Evolutionary conservation across 805 yeast species (phyloP), one percentile per base, ranked within the genome.

Genomic region (Cyberlindnera lachancei): DNA sequence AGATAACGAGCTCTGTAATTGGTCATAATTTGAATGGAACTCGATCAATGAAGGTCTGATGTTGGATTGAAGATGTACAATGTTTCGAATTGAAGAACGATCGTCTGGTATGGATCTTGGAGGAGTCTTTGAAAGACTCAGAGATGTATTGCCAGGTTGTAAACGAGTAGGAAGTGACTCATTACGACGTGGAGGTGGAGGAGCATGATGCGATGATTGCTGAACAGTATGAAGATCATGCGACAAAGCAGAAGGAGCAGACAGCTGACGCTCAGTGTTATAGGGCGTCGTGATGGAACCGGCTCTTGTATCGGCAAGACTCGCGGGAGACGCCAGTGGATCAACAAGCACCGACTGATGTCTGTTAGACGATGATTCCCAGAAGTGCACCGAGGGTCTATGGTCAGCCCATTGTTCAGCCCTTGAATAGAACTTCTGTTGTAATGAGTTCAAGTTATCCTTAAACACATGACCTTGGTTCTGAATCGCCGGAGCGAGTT

Each of bases 301-400:
- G 7, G 14, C 24, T 19, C 10, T 7, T 19, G 21, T 19, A 19
- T 24, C 26, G 6, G 10, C 17, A 24, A 17, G 7, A 14, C 14
- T 15, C 17, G 14, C 15, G 17, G 29, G 22, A 6, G 23, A 10
- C 7, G 29, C 33, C 20, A 51, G 28, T 5, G 56, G 56, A 24
- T 51, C 56, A 28, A 51, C 36, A 30, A 49, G 41, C 3, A 45
- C 39, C 3, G 54, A 48, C 1, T 50, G 50, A 18, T 50, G 53
- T 41, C 56, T 42, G 2, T 29, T 24, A 17, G 26, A 32, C 4
- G 50, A 34, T 15, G 31, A 33, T 27, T 44, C 48, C 55, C 55
- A 51, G 28, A 48, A 50, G 24, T 44, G 48, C 16, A 50, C 42
- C 10, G 48, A 39, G 6, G 45, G 46, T 27, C 34, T 35, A 5